phyloP scores from a whole-genome alignment of 768 basidiomycete genomes.

The Omphalotus guepiniiformis region DNA sequence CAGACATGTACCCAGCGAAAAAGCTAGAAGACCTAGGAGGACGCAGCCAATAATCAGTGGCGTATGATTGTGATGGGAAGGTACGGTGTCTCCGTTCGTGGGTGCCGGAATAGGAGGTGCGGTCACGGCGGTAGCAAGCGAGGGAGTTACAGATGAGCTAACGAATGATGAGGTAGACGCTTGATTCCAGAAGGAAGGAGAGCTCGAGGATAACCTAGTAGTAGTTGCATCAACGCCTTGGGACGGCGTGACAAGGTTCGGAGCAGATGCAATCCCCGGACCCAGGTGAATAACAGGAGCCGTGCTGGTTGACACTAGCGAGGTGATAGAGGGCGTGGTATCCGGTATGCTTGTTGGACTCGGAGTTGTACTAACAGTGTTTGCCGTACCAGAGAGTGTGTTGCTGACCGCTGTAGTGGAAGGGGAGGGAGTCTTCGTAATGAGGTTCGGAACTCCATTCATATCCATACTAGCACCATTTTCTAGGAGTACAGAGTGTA shows the following conservation, averaged over 20 bases:
- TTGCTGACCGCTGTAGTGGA: too few species aligned
- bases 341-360: too few species aligned
- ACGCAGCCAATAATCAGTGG: conserved; percentile 1
- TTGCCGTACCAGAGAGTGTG: too few species aligned
- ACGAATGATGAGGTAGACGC: too few species aligned
- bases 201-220: neutral
- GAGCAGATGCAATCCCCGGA: neutral
- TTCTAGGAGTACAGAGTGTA: too few species aligned
- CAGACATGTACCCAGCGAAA: conserved; percentile 2
- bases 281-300: neutral
- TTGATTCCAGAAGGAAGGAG: neutral
- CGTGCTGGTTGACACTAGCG: neutral
- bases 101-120: neutral
- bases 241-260: neutral
- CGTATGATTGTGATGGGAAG: neutral
- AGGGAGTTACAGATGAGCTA: too few species aligned
- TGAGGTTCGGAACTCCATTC: too few species aligned
- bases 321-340: too few species aligned
- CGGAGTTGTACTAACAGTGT: too few species aligned
- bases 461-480: too few species aligned
- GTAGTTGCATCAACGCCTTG: neutral
- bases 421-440: too few species aligned
- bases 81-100: neutral
- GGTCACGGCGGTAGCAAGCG: neutral
- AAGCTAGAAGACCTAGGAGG: neutral